Evolutionary conservation across 228 moss, liverwort and hornwort genomes (phyloP), one percentile per base, ranked within the genome.

Genomic region (Sphagnum fallax): DNA sequence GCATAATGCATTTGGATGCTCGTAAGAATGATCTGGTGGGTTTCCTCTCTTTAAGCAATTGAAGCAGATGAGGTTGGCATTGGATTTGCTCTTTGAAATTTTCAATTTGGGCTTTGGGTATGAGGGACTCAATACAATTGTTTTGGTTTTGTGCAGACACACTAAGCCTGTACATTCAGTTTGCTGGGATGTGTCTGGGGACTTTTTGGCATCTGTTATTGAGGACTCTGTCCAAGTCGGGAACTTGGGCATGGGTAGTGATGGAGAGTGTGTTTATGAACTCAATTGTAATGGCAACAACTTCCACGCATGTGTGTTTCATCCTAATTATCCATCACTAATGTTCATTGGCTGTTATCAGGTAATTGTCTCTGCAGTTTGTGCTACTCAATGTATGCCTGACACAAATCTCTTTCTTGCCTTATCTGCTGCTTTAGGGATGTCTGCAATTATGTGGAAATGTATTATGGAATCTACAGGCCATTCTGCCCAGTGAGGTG

Each of bases 201-300:
- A 98, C 72, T 98, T 86, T 60, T 90, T 98, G 8, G 98, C 98
- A 50, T 98, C 98, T 71, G 98, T 94, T 15, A 98, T 94, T 69
- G 98, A 98, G 70, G 98, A 98, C 67, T 98, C 98, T 5, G 98
- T 98, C 60, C 81, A 92, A 70, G 98, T 98, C 16, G 94, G 94
- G 98, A 85, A 92, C 76, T 64, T 98, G 84, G 94, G 94, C 48
- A 78, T 87, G 5, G 89, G 84, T 52, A 92, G 78, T 16, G 98
- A 90, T 75, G 98, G 94, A 69, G 98, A 98, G 62, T 98, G 98
- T 72, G 89, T 98, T 6, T 94, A 98, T 66, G 98, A 98, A 76
- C 89, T 98, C 70, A 94, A 92, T 75, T 94, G 94, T 79, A 98
- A 94, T 50, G 98, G 98, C 72, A 98, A 98, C 74, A 98, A 94